Conservation (phyloP, 352 stramenopile genomes). For the Phytophthora colocasiae region DNA sequence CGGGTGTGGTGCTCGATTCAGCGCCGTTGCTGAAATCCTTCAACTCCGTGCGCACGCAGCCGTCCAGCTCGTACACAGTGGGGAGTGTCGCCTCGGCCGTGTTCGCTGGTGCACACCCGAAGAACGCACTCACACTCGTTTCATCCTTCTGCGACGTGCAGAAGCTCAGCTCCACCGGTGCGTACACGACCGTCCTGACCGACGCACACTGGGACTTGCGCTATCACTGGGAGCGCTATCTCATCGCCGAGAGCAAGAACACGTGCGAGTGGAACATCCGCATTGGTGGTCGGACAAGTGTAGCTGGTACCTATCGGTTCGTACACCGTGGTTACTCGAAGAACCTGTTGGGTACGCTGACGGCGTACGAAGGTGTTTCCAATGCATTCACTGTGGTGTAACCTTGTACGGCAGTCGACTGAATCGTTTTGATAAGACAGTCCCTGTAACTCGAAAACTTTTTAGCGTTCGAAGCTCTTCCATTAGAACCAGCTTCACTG, state of each 20-base stretch:
- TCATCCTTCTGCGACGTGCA: conserved; percentile 33
- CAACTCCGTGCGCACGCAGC: conserved; percentile 37
- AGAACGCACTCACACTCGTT: conserved; percentile 40
- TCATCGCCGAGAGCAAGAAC: conserved; percentile 44
- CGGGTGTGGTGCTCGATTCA: conserved; percentile 47
- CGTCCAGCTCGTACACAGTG: conserved; percentile 34
- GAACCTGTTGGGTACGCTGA: background rate
- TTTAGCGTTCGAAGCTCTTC: too few species aligned
- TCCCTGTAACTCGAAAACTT: background rate
- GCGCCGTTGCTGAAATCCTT: conserved; percentile 30
- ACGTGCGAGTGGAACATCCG: conserved; percentile 27
- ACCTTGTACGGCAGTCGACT: background rate
- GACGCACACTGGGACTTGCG: conserved; percentile 63
- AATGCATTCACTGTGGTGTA: background rate
- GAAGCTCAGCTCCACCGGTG: conserved; percentile 19
- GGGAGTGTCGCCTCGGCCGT: conserved; percentile 39
- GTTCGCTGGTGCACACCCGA: conserved; percentile 39
- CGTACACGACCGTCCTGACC: conserved; percentile 41
- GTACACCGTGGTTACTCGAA: conserved; percentile 35
- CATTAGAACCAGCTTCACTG: background rate
- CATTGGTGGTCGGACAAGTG: conserved; percentile 29
- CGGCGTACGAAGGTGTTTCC: background rate
- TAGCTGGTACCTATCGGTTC: conserved; percentile 47
- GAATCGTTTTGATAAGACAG: background rate
- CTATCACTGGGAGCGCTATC: conserved; percentile 39